phyloP scores from a whole-genome alignment of 345 rosid species.

The Carallia pectinifolia region DNA sequence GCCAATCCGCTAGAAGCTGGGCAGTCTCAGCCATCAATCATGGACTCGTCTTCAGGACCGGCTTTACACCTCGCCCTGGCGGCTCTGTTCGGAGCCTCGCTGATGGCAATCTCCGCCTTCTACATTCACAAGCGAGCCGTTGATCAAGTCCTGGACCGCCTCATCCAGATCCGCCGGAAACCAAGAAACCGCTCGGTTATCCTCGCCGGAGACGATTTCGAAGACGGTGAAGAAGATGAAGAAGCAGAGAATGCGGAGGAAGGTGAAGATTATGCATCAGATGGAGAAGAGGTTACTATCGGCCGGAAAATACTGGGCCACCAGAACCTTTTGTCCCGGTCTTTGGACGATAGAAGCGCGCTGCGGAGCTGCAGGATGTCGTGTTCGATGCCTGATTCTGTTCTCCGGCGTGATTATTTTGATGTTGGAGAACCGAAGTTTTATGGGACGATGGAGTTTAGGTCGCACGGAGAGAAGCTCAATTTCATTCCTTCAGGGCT shows the following conservation, averaged over 20 bases:
- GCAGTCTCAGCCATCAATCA: neutral
- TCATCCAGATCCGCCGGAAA: conserved; percentile 36
- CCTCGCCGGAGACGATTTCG: conserved; percentile 3
- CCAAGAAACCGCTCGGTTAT: neutral
- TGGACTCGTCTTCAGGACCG: conserved; percentile 12
- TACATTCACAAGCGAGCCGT: conserved; percentile 55
- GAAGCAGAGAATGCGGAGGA: neutral
- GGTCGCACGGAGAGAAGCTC: conserved; percentile 33
- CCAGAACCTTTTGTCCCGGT: conserved; percentile 16
- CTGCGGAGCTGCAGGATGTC: conserved; percentile 30
- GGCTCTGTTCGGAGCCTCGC: conserved; percentile 56
- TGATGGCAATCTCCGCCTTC: conserved; percentile 56
- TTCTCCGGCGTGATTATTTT: conserved; percentile 38
- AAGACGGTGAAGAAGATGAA: conserved; percentile 7
- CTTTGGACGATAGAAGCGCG: conserved; percentile 27
- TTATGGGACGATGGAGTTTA: conserved; percentile 16
- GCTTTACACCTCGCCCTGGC: conserved; percentile 50
- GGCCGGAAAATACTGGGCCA: conserved; percentile 9
- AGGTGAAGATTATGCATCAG: conserved; percentile 11
- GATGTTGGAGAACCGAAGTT: conserved; percentile 19
- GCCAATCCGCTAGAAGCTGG: no score
- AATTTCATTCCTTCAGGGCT: conserved; percentile 40
- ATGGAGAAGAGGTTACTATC: conserved; percentile 12
- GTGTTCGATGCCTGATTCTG: conserved; percentile 43
- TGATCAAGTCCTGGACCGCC: conserved; percentile 46